Percentiles rank a stretch among this genome's conserved stretches.
phyloP scores from a whole-genome alignment of 192 early-diverging fungal species.

The Gryganskiella cystojenkinii region DNA sequence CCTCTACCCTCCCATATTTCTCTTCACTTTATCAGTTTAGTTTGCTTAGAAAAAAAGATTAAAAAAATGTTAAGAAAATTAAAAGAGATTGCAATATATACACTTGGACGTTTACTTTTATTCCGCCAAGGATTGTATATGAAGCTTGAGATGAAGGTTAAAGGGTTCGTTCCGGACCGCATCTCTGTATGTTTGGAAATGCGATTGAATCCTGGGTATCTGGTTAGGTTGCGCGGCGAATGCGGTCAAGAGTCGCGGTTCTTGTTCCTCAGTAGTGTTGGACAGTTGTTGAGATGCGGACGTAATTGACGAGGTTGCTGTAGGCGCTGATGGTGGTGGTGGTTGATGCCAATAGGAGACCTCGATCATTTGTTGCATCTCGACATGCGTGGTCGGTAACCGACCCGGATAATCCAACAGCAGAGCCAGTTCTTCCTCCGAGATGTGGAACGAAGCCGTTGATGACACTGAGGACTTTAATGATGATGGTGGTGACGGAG shows the following conservation, averaged over 20 bases:
- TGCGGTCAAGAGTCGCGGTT: conserved; percentile 25
- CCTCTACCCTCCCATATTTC: not conserved
- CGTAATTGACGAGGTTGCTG: not conserved
- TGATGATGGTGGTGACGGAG: not conserved
- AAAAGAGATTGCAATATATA: not conserved
- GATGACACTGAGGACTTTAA: not conserved
- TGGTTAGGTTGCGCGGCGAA: conserved; percentile 49
- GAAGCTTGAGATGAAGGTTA: conserved; percentile 18
- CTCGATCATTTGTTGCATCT: conserved; percentile 38
- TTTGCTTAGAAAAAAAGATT: not conserved
- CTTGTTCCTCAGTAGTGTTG: not conserved
- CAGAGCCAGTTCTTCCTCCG: conserved; percentile 29
- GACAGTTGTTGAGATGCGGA: too few species aligned
- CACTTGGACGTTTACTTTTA: not conserved
- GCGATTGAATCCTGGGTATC: conserved; percentile 13
- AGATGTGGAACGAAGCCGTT: not conserved
- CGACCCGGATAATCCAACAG: conserved; percentile 38
- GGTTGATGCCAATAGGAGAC: conserved; percentile 39
- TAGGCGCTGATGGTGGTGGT: not conserved
- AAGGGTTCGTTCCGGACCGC: conserved; percentile 5
- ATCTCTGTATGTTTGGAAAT: conserved; percentile 34
- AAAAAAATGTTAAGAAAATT: not conserved
- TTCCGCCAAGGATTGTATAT: conserved; percentile 30
- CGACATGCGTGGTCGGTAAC: conserved; percentile 13
- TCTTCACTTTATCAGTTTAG: not conserved